Conservation (phyloP, 768 basidiomycete species). For the Tricholoma furcatifolium region DNA sequence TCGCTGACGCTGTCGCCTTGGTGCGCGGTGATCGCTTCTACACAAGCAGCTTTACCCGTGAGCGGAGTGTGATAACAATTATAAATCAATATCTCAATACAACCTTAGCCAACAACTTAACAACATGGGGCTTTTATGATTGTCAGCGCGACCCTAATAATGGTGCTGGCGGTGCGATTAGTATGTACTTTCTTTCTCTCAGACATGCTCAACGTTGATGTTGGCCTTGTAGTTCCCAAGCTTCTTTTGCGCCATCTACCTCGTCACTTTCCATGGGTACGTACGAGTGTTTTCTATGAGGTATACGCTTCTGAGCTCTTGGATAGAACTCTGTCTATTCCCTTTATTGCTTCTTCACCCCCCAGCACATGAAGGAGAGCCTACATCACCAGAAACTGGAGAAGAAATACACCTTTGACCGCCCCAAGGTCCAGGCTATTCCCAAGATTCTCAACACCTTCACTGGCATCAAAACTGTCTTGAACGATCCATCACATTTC, state of each 20-base stretch:
- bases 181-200: background rate
- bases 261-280: slow-evolving; percentile 18
- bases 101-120: slow-evolving; percentile 38
- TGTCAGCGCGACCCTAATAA: slow-evolving; percentile 37
- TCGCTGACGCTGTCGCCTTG: slow-evolving; percentile 53
- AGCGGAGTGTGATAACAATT: slow-evolving; percentile 9
- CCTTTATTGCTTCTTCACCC: slow-evolving; percentile 41
- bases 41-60: slow-evolving; percentile 51
- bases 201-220: background rate
- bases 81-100: background rate
- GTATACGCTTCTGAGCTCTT: background rate
- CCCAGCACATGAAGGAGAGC: slow-evolving; percentile 31
- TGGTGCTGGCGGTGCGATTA: slow-evolving; percentile 24
- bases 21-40: slow-evolving; percentile 54
- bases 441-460: slow-evolving; percentile 32
- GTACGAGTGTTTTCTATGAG: background rate
- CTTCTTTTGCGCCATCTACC: slow-evolving; percentile 20
- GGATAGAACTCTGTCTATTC: slow-evolving; percentile 16
- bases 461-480: slow-evolving; percentile 31
- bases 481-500: slow-evolving; percentile 34
- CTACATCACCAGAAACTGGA: slow-evolving; percentile 38
- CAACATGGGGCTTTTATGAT: slow-evolving; percentile 53
- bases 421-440: slow-evolving; percentile 29
- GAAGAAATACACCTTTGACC: slow-evolving; percentile 39
- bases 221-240: slow-evolving; percentile 15